A percentile compares a stretch with the other conserved stretches of the same genome.
Conservation (phyloP, 176 grass and related monocot genomes). For the Olyra latifolia region DNA sequence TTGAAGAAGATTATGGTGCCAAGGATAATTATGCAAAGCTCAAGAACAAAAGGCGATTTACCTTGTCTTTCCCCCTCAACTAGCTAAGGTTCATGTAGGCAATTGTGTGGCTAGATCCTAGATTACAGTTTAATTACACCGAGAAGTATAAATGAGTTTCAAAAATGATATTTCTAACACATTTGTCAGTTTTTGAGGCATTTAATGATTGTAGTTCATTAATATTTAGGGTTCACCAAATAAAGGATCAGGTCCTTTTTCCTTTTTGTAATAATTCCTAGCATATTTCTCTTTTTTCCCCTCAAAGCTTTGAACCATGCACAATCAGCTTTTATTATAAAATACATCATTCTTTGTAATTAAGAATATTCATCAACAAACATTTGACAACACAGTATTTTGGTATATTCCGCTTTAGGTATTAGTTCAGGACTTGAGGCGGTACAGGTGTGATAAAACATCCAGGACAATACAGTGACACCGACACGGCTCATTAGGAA, state of each 20-base stretch:
- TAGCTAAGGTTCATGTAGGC: neutral
- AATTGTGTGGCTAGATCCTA: neutral
- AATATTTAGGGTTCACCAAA: too few species aligned
- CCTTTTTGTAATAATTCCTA: too few species aligned
- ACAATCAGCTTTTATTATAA: too few species aligned
- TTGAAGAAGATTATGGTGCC: neutral
- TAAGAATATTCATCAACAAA: neutral
- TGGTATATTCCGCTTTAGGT: neutral
- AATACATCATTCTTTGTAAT: neutral
- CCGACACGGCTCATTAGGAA: neutral
- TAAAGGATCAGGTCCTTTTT: too few species aligned
- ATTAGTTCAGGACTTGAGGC: neutral
- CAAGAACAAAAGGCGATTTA: neutral
- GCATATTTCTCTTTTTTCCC: too few species aligned
- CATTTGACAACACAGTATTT: neutral
- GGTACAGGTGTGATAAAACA: neutral
- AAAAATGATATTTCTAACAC: neutral
- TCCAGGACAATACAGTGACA: conserved; percentile 11
- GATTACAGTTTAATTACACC: too few species aligned
- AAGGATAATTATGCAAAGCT: conserved; percentile 24
- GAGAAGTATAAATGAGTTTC: too few species aligned
- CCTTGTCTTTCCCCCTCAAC: neutral
- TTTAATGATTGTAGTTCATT: too few species aligned
- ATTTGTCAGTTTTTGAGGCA: neutral
- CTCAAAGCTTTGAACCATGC: too few species aligned